A percentile compares a stretch with the other conserved stretches of the same genome.
Evolutionary conservation across 805 yeast genomes (phyloP).

Genomic region (Wickerhamiella sorbophila): DNA sequence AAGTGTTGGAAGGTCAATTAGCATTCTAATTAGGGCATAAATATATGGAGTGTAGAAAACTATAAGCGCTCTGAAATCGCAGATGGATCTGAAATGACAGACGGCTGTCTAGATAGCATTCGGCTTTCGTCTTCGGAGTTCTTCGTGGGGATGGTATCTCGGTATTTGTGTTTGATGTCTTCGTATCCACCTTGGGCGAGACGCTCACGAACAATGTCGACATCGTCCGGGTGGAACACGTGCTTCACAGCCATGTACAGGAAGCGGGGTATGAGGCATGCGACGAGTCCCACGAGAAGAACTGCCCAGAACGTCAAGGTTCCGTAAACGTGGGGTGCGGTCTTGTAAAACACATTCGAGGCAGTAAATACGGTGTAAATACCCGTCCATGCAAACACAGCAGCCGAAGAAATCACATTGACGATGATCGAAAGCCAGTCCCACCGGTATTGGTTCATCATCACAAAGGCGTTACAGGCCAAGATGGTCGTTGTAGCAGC

Average conservation of each 20-base stretch:
- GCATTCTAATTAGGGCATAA: too few species aligned
- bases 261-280: slow-evolving; percentile 49
- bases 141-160: background rate
- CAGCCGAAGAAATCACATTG: slow-evolving; percentile 37
- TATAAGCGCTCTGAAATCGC: too few species aligned
- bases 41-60: too few species aligned
- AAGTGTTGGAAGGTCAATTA: too few species aligned
- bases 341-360: slow-evolving; percentile 47
- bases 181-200: slow-evolving; percentile 35
- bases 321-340: slow-evolving; percentile 52
- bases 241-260: slow-evolving; percentile 34
- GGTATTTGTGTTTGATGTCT: background rate
- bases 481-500: slow-evolving; percentile 47
- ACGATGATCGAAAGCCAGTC: slow-evolving; percentile 52
- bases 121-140: background rate
- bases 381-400: slow-evolving; percentile 69
- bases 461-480: slow-evolving; percentile 50
- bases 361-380: slow-evolving; percentile 45
- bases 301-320: slow-evolving; percentile 51
- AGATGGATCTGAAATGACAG: background rate
- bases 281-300: slow-evolving; percentile 39
- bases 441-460: slow-evolving; percentile 62
- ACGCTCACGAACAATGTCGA: slow-evolving; percentile 56
- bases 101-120: background rate
- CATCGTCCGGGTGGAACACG: slow-evolving; percentile 47